Conservation (phyloP, 306 rosid genomes). For the Vicia sativa region DNA sequence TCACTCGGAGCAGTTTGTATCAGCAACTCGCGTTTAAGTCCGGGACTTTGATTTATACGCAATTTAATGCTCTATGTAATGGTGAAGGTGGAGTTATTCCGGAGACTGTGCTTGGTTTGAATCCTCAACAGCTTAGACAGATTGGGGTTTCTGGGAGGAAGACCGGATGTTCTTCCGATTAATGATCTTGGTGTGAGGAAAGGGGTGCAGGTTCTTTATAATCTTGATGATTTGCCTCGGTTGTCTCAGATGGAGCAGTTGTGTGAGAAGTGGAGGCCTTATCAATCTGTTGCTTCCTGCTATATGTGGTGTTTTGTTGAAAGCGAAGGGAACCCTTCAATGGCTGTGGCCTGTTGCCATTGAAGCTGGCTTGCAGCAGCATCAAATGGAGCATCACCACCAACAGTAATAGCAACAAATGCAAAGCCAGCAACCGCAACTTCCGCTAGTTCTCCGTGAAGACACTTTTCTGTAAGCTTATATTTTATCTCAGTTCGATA, state of each 20-base stretch:
- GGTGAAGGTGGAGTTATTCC: conserved; percentile 81
- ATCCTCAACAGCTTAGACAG: conserved; percentile 83
- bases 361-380: conserved; percentile 70
- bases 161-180: conserved; percentile 93
- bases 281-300: conserved; percentile 90
- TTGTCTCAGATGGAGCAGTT: conserved; percentile 96
- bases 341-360: conserved; percentile 79
- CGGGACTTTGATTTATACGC: conserved; percentile 90
- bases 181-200: conserved; percentile 91
- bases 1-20: conserved; percentile 88
- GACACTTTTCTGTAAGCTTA: too few species aligned
- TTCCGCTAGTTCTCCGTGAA: too few species aligned
- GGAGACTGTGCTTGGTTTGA: conserved; percentile 74
- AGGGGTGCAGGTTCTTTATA: conserved; percentile 84
- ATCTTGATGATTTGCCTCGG: conserved; percentile 83
- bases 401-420: conserved; percentile 59
- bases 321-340: conserved; percentile 83
- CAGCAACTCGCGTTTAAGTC: conserved; percentile 97
- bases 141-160: conserved; percentile 93
- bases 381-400: conserved; percentile 55
- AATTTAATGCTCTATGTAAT: conserved; percentile 76
- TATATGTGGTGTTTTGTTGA: conserved; percentile 95
- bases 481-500: too few species aligned
- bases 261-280: conserved; percentile 97
- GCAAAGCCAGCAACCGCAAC: too few species aligned